phyloP scores from a whole-genome alignment of 2,329 filamentous ascomycete species.

The Grosmannia penicillata region DNA sequence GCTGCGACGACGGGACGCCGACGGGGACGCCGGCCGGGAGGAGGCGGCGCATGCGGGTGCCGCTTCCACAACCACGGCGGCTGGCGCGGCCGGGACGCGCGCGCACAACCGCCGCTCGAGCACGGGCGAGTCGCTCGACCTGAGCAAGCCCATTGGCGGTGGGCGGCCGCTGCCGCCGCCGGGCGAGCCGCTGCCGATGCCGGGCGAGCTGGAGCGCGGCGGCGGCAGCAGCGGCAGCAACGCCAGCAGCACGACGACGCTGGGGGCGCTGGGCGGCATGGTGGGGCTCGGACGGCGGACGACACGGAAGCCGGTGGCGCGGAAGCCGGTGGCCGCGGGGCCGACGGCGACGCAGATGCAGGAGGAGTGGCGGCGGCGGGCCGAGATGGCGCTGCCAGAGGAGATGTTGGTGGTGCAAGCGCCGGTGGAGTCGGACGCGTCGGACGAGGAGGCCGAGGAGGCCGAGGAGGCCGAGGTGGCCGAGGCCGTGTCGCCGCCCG shows the following conservation, averaged over 20 bases:
- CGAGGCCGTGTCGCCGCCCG: too few species aligned
- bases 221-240: background rate
- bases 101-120: too few species aligned
- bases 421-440: conserved; percentile 8
- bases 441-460: background rate
- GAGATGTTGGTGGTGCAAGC: conserved; percentile 9
- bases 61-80: too few species aligned
- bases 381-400: conserved; percentile 1
- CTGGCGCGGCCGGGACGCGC: too few species aligned
- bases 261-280: too few species aligned
- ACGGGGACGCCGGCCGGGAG: too few species aligned
- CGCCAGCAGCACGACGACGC: background rate
- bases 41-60: background rate
- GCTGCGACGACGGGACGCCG: conserved; percentile 28
- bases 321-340: background rate
- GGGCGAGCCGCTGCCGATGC: conserved; percentile 61
- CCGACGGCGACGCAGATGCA: background rate
- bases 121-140: conserved; percentile 21
- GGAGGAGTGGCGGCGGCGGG: background rate
- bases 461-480: background rate
- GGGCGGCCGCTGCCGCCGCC: conserved; percentile 71
- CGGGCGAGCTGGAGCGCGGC: conserved; percentile 15
- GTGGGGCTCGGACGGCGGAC: too few species aligned
- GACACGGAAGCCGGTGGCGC: background rate
- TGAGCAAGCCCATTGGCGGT: conserved; percentile 61